Evolutionary conservation across 2,329 filamentous ascomycete species (phyloP), one percentile per base, ranked within the genome.

Genomic region (Parastagonospora nodorum): DNA sequence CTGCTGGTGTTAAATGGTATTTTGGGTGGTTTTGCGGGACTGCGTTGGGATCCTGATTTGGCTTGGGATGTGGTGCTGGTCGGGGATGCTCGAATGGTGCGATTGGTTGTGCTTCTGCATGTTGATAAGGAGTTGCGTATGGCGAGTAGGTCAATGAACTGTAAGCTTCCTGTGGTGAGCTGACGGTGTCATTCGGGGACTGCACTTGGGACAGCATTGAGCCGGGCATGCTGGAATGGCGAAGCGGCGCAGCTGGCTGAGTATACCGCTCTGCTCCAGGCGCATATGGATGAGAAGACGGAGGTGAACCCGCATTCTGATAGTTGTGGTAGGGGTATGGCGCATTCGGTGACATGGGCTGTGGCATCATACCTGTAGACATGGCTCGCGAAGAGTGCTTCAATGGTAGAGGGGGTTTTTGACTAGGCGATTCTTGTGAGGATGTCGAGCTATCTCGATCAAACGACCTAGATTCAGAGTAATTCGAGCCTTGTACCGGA

Each of bases 401-500:
- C 31, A 10, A 35, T 15, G 39, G 32, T 11, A 33, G 35, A 31
- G 31, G 47, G 9, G 48, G 45, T n/a, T 32, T 45, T 30, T 47
- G 50, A 15, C 35, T 45, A 14, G 46, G 57, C 24, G 67, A 68
- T 15, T 48, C 61, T 43, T 58, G 55, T 8, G 68, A 69, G 2
- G 65, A 65, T 32, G 44, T 60, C 0, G 68, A 69, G 42, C 60
- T 60, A 42, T 66, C 51, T 27, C 61, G 63, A 42, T 65, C 60
- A 11, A 70, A 46, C 3, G 67, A 69, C 9, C 56, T 58, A 14
- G 50, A 30, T 8, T 70, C 61, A 7, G 68, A 72, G 29, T 59
- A 62, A 10, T 51, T 46, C 7, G 69, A 70, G 42, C 68, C 68
- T 68, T 27, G 63, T 53, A 2, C 41, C 52, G 27, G 63, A 67